Evolutionary conservation across 2,329 filamentous ascomycete genomes (phyloP).

Genomic region (Fonsecaea monophora): DNA sequence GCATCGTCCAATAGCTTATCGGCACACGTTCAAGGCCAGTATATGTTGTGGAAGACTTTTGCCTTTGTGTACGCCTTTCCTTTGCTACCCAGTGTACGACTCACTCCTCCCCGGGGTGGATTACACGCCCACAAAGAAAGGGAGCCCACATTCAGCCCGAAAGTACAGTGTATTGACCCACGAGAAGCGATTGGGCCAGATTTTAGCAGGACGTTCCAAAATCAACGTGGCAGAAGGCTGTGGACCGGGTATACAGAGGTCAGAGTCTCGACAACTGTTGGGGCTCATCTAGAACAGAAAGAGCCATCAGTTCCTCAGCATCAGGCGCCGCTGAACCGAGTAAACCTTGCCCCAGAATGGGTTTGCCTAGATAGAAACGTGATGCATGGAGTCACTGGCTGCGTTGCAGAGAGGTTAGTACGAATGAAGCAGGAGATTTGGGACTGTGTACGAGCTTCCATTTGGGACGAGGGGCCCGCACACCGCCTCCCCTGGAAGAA

Average conservation of each 20-base stretch:
- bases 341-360: neutral
- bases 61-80: slow-evolving; percentile 17
- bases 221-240: slow-evolving; percentile 21
- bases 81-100: slow-evolving; percentile 27
- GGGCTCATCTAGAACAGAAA: slow-evolving; percentile 11
- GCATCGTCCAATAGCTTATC: neutral
- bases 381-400: neutral
- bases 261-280: neutral
- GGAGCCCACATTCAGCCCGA: slow-evolving; percentile 14
- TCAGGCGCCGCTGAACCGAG: neutral
- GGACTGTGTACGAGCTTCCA: neutral
- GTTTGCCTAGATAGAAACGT: neutral
- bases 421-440: slow-evolving; percentile 2
- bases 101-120: slow-evolving; percentile 27
- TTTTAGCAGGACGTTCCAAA: neutral
- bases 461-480: slow-evolving; percentile 11
- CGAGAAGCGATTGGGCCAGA: neutral
- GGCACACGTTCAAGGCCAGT: neutral
- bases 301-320: neutral
- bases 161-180: neutral
- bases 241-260: slow-evolving; percentile 2
- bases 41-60: slow-evolving; percentile 9
- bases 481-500: neutral
- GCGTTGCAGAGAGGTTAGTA: slow-evolving; percentile 1
- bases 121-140: slow-evolving; percentile 17